These are phyloP conservation scores for Pisolithus tinctorius DNA, from an alignment of 768 basidiomycete genomes.

Conservation along the genomic window DNA sequence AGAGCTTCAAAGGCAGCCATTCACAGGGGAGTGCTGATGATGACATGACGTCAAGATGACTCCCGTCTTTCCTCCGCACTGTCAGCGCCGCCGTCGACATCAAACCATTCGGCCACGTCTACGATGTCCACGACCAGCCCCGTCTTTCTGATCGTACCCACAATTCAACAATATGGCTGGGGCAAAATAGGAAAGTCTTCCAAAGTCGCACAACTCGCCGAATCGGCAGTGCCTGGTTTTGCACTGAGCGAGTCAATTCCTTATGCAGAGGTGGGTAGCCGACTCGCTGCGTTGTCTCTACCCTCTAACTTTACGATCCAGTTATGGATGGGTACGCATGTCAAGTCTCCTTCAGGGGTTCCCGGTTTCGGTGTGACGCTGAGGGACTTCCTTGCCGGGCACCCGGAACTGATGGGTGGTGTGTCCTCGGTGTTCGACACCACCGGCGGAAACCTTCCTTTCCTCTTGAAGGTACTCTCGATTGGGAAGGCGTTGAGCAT, in stretches of 20 bases:
- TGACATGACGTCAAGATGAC: no score
- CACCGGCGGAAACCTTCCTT: constrained; percentile 68
- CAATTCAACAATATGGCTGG: constrained; percentile 92
- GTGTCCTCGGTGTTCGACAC: constrained; percentile 53
- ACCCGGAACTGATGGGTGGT: constrained; percentile 65
- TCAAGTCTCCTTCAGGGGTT: constrained; percentile 58
- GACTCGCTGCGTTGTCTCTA: background rate
- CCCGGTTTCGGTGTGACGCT: constrained; percentile 42
- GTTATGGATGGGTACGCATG: constrained; percentile 99
- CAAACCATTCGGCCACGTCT: background rate
- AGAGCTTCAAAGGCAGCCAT: no score
- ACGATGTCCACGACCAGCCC: constrained; percentile 22
- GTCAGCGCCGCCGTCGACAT: no score
- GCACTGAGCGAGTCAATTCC: constrained; percentile 61
- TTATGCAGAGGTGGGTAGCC: constrained; percentile 80
- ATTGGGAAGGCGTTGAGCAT: constrained; percentile 88
- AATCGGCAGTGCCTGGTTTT: constrained; percentile 58
- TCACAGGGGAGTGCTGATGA: no score
- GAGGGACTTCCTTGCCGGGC: constrained; percentile 53
- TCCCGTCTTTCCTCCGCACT: no score
- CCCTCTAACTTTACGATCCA: constrained; percentile 22
- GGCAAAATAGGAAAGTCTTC: constrained; percentile 76
- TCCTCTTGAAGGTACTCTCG: constrained; percentile 88
- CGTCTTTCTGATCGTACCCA: constrained; percentile 79
- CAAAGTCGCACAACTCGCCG: constrained; percentile 82